These are phyloP conservation scores for Xerocomus subilludens DNA, from an alignment of 1,284 basidiomycete genomes.

Conservation along the genomic window DNA sequence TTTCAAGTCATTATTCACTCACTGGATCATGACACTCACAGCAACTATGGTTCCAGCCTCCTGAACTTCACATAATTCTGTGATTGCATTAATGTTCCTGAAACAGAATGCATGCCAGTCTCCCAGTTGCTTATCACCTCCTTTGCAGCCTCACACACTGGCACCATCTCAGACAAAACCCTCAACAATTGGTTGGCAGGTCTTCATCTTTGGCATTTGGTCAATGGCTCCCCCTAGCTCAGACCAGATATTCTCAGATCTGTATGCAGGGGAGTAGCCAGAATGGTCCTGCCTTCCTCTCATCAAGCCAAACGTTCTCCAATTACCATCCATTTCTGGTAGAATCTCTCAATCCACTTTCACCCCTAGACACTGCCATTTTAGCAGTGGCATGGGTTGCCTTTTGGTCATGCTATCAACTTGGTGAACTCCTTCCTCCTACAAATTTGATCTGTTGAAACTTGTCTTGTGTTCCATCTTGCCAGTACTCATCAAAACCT, in stretches of 20 bases:
- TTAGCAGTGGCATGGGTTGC: conserved; percentile 37
- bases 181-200: background rate
- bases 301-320: conserved; percentile 42
- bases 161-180: background rate
- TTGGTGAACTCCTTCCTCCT: conserved; percentile 21
- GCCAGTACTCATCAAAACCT: too few relatives aligned
- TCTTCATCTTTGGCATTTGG: too few relatives aligned
- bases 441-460: too few relatives aligned
- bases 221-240: too few relatives aligned
- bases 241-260: too few relatives aligned
- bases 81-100: background rate
- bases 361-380: conserved; percentile 40
- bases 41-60: background rate
- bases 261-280: conserved; percentile 32
- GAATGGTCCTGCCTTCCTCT: conserved; percentile 44
- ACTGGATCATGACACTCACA: background rate
- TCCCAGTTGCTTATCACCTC: background rate
- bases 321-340: conserved; percentile 48
- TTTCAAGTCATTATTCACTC: background rate
- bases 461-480: too few relatives aligned
- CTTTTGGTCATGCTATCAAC: conserved; percentile 35
- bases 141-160: background rate
- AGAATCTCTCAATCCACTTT: conserved; percentile 42
- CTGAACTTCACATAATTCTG: background rate
- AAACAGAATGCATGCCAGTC: background rate